phyloP scores from a whole-genome alignment of 1,284 basidiomycete genomes.

The Sporisorium iseilematis-ciliati region DNA sequence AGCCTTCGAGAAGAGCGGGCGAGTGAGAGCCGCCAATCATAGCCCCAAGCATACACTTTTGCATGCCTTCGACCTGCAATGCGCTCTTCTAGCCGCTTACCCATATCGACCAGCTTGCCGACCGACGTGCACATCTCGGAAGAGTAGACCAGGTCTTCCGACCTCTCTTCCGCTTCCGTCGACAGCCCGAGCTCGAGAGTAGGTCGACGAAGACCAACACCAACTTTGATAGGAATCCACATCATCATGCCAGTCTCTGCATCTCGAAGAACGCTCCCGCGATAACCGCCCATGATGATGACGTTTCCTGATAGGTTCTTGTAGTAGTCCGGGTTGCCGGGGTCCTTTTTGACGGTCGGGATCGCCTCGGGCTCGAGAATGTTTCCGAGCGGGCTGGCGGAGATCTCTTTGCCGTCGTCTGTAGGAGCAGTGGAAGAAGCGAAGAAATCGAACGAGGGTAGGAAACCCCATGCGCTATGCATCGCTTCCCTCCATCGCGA shows the following conservation, averaged over 20 bases:
- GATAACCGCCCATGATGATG: slow-evolving; percentile 67
- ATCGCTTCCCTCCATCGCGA: slow-evolving; percentile 30
- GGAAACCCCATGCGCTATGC: slow-evolving; percentile 45
- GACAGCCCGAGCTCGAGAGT: slow-evolving; percentile 65
- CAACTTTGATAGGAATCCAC: slow-evolving; percentile 68
- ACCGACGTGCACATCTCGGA: slow-evolving; percentile 62
- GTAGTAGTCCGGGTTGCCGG: slow-evolving; percentile 56
- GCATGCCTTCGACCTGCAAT: slow-evolving; percentile 47
- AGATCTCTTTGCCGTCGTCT: slow-evolving; percentile 1
- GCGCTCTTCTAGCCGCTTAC: slow-evolving; percentile 57
- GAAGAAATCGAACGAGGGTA: slow-evolving; percentile 34
- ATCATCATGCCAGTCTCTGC: slow-evolving; percentile 61
- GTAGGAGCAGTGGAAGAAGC: slow-evolving; percentile 4
- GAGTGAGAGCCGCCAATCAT: slow-evolving; percentile 66
- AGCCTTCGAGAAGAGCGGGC: slow-evolving; percentile 31
- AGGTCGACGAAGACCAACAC: slow-evolving; percentile 61
- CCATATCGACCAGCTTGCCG: slow-evolving; percentile 65
- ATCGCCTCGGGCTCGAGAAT: slow-evolving; percentile 51
- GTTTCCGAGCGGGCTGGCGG: slow-evolving; percentile 6
- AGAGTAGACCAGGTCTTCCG: slow-evolving; percentile 62
- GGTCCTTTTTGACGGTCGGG: slow-evolving; percentile 41
- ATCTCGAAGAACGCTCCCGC: slow-evolving; percentile 67
- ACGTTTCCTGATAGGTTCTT: slow-evolving; percentile 65
- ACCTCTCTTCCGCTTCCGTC: slow-evolving; percentile 51
- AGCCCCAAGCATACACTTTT: slow-evolving; percentile 63